Evolutionary conservation across 2,329 filamentous ascomycete genomes (phyloP).

Genomic region (Calonectria pseudoreteaudii): DNA sequence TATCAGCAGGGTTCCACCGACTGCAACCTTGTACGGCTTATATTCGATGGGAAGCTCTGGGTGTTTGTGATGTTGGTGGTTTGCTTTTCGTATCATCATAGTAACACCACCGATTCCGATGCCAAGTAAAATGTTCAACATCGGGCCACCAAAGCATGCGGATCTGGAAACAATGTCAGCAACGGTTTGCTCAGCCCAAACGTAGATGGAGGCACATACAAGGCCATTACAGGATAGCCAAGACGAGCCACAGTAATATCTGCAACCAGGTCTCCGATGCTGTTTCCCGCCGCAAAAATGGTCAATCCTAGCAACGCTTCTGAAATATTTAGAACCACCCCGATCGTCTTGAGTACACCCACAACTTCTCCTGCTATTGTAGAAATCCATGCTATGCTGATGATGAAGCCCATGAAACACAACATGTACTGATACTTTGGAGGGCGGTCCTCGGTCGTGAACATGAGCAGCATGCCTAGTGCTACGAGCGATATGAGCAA

Average conservation of each 20-base stretch:
- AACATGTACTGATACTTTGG: conserved; percentile 82
- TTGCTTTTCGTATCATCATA: conserved; percentile 81
- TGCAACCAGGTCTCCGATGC: conserved; percentile 91
- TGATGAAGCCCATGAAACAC: conserved; percentile 90
- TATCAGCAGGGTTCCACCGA: conserved; percentile 87
- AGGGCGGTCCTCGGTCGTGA: conserved; percentile 74
- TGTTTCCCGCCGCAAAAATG: conserved; percentile 96
- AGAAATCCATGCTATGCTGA: conserved; percentile 95
- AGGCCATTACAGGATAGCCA: conserved; percentile 95
- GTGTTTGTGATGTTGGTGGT: conserved; percentile 74
- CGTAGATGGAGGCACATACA: conserved; percentile 57
- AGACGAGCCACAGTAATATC: conserved; percentile 94
- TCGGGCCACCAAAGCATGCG: conserved; percentile 97
- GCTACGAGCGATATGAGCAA: conserved; percentile 76
- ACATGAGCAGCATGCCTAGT: conserved; percentile 74
- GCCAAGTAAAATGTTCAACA: conserved; percentile 96
- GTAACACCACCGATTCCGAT: conserved; percentile 93
- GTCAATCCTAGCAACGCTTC: conserved; percentile 96
- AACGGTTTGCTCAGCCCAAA: not conserved
- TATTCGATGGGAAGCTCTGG: conserved; percentile 74
- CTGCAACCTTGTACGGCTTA: conserved; percentile 83
- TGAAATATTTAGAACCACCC: conserved; percentile 91
- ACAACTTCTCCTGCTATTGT: conserved; percentile 97
- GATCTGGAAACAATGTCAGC: conserved; percentile 61
- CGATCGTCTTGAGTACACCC: conserved; percentile 90